Conservation (phyloP, 2,329 filamentous ascomycete species). For the Atkinsonella hypoxylon region DNA sequence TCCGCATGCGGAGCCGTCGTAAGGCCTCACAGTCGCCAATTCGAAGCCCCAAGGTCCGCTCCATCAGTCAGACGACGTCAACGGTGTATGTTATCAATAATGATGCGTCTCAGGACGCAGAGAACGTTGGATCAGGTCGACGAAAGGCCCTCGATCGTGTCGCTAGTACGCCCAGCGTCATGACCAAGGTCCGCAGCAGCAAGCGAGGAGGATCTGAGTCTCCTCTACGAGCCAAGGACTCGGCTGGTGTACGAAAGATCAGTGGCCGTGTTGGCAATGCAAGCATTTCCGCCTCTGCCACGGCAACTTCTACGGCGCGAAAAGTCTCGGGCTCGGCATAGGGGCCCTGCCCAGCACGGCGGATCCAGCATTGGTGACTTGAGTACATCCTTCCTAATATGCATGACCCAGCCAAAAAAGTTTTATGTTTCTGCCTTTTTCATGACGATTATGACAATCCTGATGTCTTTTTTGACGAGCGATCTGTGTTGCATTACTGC, state of each 20-base stretch:
- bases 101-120: constrained; percentile 56
- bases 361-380: constrained; percentile 4
- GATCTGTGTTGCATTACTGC: constrained; percentile 23
- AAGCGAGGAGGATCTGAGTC: constrained; percentile 38
- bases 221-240: constrained; percentile 37
- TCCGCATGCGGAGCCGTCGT: constrained; percentile 59
- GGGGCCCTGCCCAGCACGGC: constrained; percentile 9
- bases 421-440: constrained; percentile 11
- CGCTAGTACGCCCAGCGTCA: constrained; percentile 40
- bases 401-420: constrained; percentile 4
- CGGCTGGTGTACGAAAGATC: constrained; percentile 49
- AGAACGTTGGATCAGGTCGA: constrained; percentile 53
- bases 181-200: constrained; percentile 55
- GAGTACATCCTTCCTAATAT: constrained; percentile 2
- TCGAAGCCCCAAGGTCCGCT: constrained; percentile 50
- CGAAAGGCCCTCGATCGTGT: constrained; percentile 46
- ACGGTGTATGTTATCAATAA: constrained; percentile 55
- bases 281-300: constrained; percentile 29
- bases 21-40: constrained; percentile 53
- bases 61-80: constrained; percentile 65
- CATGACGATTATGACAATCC: constrained; percentile 32
- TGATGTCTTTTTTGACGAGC: constrained; percentile 22
- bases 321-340: constrained; percentile 38
- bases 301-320: constrained; percentile 32
- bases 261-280: constrained; percentile 53